Percentiles rank a stretch among this genome's conserved stretches.
Conservation (phyloP, 768 basidiomycete species). For the Hygrocybe coccinea region DNA sequence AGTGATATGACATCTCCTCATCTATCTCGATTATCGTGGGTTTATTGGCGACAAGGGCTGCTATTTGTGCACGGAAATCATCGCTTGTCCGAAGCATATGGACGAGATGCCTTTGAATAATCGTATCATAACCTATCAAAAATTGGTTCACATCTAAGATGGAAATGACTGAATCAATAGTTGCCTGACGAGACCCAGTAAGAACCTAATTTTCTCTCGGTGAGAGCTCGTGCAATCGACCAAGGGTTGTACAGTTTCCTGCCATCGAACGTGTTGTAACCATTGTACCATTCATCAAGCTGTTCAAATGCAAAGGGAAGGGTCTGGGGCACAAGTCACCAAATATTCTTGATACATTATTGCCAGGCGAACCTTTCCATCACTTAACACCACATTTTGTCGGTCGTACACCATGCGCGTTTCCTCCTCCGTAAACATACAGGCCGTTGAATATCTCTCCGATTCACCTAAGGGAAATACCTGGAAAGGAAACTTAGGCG, state of each 20-base stretch:
- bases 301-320: not conserved
- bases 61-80: not conserved
- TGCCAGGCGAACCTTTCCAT: not conserved
- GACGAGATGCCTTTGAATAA: not conserved
- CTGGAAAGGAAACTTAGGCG: not conserved
- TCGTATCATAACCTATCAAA: conserved; percentile 1
- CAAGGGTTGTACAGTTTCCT: not conserved
- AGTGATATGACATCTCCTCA: not conserved
- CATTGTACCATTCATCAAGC: not conserved
- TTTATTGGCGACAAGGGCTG: not conserved
- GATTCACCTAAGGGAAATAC: conserved; percentile 1
- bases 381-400: not conserved
- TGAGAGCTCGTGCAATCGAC: not conserved
- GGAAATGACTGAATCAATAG: not conserved
- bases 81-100: not conserved
- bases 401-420: not conserved
- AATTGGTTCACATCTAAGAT: not conserved
- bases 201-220: not conserved
- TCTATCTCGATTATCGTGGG: not conserved
- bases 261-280: not conserved
- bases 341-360: too few species aligned
- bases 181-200: not conserved
- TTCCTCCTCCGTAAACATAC: conserved; percentile 7
- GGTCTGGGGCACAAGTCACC: not conserved
- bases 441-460: not conserved